phyloP scores from a whole-genome alignment of 2,329 filamentous ascomycete genomes.

The Lomentospora prolificans region DNA sequence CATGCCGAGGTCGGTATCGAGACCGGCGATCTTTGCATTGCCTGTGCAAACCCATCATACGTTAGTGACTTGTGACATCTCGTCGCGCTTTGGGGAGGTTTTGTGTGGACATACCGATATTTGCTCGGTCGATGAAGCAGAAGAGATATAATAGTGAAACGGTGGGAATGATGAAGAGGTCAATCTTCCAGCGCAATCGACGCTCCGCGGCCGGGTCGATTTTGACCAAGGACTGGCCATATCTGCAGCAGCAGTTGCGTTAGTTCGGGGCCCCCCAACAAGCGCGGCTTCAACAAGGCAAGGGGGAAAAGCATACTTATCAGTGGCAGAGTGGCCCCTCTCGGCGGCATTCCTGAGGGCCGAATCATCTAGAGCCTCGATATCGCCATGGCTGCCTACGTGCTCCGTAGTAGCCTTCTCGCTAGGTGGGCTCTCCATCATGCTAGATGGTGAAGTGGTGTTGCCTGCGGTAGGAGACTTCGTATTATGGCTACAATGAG shows the following conservation, averaged over 20 bases:
- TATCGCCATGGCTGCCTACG: background rate
- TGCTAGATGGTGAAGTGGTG: background rate
- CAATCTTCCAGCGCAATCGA: conserved; percentile 43
- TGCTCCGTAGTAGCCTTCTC: background rate
- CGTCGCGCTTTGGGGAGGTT: too few species aligned
- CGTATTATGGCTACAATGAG: too few species aligned
- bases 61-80: too few species aligned
- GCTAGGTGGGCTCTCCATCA: background rate
- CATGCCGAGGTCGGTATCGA: conserved; percentile 45
- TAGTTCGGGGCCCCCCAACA: too few species aligned
- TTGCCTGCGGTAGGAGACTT: too few species aligned
- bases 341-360: background rate
- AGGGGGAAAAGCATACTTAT: background rate
- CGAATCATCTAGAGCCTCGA: background rate
- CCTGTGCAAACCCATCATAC: conserved; percentile 28
- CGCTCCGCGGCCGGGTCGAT: conserved; percentile 22
- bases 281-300: too few species aligned
- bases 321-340: background rate
- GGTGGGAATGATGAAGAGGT: conserved; percentile 47
- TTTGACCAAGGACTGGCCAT: conserved; percentile 38
- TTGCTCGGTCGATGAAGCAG: conserved; percentile 52
- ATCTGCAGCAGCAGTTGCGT: too few species aligned
- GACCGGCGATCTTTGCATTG: conserved; percentile 49
- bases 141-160: conserved; percentile 51
- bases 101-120: background rate